phyloP scores from a whole-genome alignment of 2,329 filamentous ascomycete genomes.

The Pleochaeta shiraiana region DNA sequence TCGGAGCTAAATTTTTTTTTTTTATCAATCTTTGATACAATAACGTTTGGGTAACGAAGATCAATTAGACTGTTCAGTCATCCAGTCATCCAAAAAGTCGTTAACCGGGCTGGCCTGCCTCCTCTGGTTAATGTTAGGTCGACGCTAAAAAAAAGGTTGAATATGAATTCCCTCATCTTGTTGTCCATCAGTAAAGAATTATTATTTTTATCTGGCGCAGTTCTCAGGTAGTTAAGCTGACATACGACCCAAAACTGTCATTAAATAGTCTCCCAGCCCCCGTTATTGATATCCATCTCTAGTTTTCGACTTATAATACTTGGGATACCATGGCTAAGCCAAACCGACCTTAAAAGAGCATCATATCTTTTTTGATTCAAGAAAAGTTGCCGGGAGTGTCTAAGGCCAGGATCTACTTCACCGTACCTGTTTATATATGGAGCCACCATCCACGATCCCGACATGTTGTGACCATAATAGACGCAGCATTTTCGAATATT shows the following conservation, averaged over 20 bases:
- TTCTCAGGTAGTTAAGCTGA: not conserved
- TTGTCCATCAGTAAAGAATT: not conserved
- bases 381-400: conserved; percentile 72
- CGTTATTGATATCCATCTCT: conserved; percentile 91
- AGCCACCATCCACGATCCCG: conserved; percentile 67
- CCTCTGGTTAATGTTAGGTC: not conserved
- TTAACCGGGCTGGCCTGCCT: not conserved
- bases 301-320: conserved; percentile 76
- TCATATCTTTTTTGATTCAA: conserved; percentile 92
- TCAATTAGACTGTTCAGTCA: not conserved
- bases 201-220: not conserved
- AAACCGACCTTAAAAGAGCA: conserved; percentile 61
- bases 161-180: not conserved
- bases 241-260: not conserved
- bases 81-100: not conserved
- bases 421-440: conserved; percentile 94
- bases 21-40: too few relatives aligned
- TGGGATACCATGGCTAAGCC: conserved; percentile 70
- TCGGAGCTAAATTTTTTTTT: too few relatives aligned
- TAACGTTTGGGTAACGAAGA: too few relatives aligned
- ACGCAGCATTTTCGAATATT: conserved; percentile 93
- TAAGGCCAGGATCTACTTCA: conserved; percentile 79
- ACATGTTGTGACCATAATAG: conserved; percentile 61
- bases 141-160: not conserved
- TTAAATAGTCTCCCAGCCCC: conserved; percentile 76